Percentiles rank a stretch among this genome's conserved stretches.
Conservation (phyloP, 192 early-diverging fungal species). For the Obelidium mucronatum region DNA sequence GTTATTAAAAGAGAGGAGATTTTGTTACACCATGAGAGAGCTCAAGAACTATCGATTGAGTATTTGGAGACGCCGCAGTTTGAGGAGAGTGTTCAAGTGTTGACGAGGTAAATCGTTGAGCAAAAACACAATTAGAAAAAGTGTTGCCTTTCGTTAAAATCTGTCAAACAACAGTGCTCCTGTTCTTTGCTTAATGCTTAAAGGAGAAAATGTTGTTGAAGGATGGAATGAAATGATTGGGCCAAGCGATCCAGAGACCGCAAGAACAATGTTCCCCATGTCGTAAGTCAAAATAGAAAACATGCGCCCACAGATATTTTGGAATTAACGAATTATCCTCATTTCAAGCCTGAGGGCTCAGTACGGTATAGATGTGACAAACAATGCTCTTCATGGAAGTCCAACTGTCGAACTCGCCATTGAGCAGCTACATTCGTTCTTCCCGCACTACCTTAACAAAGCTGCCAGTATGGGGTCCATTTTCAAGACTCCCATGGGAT, state of each 20-base stretch:
- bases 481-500: slow-evolving; percentile 33
- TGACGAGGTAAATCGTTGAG: slow-evolving; percentile 43
- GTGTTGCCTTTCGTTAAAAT: neutral
- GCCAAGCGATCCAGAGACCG: slow-evolving; percentile 53
- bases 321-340: neutral
- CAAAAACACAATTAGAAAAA: neutral
- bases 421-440: slow-evolving; percentile 57
- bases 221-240: slow-evolving; percentile 64
- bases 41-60: slow-evolving; percentile 48
- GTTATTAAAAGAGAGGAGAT: slow-evolving; percentile 60
- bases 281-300: slow-evolving; percentile 28
- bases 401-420: slow-evolving; percentile 51
- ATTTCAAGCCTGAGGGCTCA: slow-evolving; percentile 55
- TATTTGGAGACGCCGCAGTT: slow-evolving; percentile 47
- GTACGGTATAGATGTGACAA: slow-evolving; percentile 55
- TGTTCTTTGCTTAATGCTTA: slow-evolving; percentile 52
- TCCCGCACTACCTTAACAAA: slow-evolving; percentile 46
- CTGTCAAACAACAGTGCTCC: slow-evolving; percentile 39
- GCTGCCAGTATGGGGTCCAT: slow-evolving; percentile 9
- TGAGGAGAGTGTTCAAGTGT: slow-evolving; percentile 45
- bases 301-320: neutral
- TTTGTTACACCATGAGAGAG: slow-evolving; percentile 44
- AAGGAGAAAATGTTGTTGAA: slow-evolving; percentile 58
- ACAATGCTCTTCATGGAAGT: slow-evolving; percentile 64
- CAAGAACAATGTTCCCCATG: slow-evolving; percentile 46